Percentiles rank a stretch among this genome's conserved stretches.
phyloP scores from a whole-genome alignment of 208 protist species.

The Acanthamoeba triangularis region DNA sequence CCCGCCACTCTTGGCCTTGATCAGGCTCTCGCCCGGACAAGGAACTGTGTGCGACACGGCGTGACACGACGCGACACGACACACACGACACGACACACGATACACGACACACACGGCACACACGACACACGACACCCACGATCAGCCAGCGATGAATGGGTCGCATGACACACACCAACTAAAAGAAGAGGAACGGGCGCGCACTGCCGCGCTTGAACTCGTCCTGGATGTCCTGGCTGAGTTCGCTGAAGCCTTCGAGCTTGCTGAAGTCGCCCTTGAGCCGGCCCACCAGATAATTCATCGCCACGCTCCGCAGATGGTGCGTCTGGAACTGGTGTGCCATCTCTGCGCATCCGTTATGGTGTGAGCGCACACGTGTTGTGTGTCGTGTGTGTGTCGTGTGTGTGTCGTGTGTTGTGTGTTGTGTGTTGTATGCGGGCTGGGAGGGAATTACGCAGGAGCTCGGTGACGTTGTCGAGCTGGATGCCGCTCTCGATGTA shows the following conservation, averaged over 20 bases:
- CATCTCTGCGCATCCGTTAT: conserved; percentile 20
- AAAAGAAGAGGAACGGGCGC: background rate
- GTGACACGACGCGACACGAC: background rate
- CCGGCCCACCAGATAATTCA: conserved; percentile 36
- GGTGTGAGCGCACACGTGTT: background rate
- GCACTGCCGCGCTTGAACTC: conserved; percentile 51
- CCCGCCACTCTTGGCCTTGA: background rate
- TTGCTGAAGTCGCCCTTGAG: background rate
- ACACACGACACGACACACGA: background rate
- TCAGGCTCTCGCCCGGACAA: background rate
- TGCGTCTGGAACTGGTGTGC: conserved; percentile 65
- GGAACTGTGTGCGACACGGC: background rate
- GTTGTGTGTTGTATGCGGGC: too few species aligned
- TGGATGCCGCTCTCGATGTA: conserved; percentile 62
- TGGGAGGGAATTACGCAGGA: conserved; percentile 12
- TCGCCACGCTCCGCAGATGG: conserved; percentile 61
- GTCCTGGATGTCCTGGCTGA: conserved; percentile 52
- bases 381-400: background rate
- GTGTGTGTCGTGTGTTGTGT: too few species aligned
- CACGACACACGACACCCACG: background rate
- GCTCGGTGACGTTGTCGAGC: conserved; percentile 64
- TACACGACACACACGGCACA: too few species aligned
- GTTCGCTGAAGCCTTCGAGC: conserved; percentile 43
- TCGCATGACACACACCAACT: background rate
- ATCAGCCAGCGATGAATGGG: background rate